Percentiles rank a stretch among this genome's conserved stretches.
Conservation (phyloP, 2,329 filamentous ascomycete species). For the Fusarium hostae region DNA sequence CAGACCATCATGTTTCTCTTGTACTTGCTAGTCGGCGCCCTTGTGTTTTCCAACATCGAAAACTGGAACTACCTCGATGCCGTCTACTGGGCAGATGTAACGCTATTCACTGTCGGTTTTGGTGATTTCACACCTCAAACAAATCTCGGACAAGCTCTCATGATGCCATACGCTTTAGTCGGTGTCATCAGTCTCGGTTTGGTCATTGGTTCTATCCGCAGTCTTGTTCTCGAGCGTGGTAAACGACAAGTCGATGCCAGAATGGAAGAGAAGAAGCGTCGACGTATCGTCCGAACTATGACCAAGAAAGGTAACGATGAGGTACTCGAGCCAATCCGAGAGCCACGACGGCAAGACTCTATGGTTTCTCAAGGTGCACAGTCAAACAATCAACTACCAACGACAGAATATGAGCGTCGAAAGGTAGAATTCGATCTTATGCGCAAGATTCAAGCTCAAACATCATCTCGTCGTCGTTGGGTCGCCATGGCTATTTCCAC, state of each 20-base stretch:
- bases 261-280: conserved; percentile 69
- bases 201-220: conserved; percentile 82
- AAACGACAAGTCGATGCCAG: conserved; percentile 64
- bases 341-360: conserved; percentile 16
- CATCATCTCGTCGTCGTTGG: conserved; percentile 77
- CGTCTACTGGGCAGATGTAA: conserved; percentile 82
- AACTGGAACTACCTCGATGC: conserved; percentile 81
- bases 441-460: conserved; percentile 78
- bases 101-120: conserved; percentile 72
- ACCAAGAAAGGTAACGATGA: conserved; percentile 57
- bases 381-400: conserved; percentile 24
- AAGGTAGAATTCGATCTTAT: conserved; percentile 81
- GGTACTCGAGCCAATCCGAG: conserved; percentile 61
- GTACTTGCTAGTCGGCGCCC: conserved; percentile 82
- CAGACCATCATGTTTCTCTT: conserved; percentile 88
- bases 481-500: conserved; percentile 75
- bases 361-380: conserved; percentile 2
- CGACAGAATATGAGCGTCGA: conserved; percentile 67
- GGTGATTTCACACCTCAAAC: conserved; percentile 64
- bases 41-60: conserved; percentile 78
- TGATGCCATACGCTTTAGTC: conserved; percentile 85
- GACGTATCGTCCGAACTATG: conserved; percentile 58
- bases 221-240: conserved; percentile 68
- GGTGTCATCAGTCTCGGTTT: conserved; percentile 88
- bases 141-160: conserved; percentile 71